Conservation (phyloP, 192 early-diverging fungal genomes). For the Entomortierella parvispora region DNA sequence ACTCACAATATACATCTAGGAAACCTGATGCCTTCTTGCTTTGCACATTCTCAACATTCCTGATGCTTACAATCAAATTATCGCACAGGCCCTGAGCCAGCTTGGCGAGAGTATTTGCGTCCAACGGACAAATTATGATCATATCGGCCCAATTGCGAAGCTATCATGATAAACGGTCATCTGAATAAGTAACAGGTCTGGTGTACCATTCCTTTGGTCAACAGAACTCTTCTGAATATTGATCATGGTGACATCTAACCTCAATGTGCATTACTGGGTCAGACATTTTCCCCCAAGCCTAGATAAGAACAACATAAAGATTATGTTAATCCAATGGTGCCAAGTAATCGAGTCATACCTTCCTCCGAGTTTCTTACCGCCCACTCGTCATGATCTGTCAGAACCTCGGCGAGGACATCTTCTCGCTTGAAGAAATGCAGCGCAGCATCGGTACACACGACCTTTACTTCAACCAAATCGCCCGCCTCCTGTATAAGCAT, state of each 20-base stretch:
- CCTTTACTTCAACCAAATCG: slow-evolving; percentile 73
- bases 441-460: slow-evolving; percentile 84
- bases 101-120: slow-evolving; percentile 95
- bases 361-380: slow-evolving; percentile 49
- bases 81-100: slow-evolving; percentile 92
- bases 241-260: slow-evolving; percentile 62
- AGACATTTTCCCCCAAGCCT: slow-evolving; percentile 81
- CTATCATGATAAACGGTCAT: too few species aligned
- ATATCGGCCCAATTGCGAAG: slow-evolving; percentile 96
- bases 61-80: slow-evolving; percentile 81
- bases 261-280: slow-evolving; percentile 97
- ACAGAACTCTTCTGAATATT: background rate
- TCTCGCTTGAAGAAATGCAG: slow-evolving; percentile 84
- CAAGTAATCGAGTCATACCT: background rate
- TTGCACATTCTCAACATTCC: too few species aligned
- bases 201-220: background rate
- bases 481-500: slow-evolving; percentile 28
- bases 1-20: too few species aligned
- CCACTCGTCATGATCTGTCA: slow-evolving; percentile 94
- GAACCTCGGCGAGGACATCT: slow-evolving; percentile 54
- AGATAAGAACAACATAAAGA: slow-evolving; percentile 1
- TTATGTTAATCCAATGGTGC: too few species aligned
- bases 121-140: slow-evolving; percentile 88
- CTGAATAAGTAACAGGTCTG: background rate
- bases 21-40: too few species aligned